phyloP scores from a whole-genome alignment of 352 stramenopile species.

The Globisporangium paddicum region DNA sequence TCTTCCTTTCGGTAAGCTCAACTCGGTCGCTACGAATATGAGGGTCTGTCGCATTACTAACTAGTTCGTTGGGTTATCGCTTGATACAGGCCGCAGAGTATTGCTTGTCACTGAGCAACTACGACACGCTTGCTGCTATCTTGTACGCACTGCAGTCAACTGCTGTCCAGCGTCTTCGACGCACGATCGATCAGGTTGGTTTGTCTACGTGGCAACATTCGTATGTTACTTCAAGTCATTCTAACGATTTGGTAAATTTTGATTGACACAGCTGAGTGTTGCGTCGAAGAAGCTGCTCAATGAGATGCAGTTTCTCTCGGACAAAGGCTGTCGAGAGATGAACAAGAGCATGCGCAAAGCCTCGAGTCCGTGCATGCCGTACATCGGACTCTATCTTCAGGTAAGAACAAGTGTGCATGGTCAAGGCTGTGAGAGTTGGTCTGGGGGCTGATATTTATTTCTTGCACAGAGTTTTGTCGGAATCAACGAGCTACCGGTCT shows the following conservation, averaged over 20 bases:
- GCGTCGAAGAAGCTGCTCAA: slow-evolving; percentile 71
- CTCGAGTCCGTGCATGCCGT: slow-evolving; percentile 76
- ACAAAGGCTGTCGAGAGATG: slow-evolving; percentile 83
- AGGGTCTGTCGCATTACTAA: too few relatives aligned
- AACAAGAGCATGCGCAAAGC: slow-evolving; percentile 80
- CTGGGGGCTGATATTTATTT: neutral
- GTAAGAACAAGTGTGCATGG: slow-evolving; percentile 17
- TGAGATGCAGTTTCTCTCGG: slow-evolving; percentile 72
- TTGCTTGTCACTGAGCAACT: slow-evolving; percentile 72
- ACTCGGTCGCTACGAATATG: neutral
- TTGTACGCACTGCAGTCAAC: slow-evolving; percentile 85
- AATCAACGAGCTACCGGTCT: slow-evolving; percentile 73
- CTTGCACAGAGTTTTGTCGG: slow-evolving; percentile 59
- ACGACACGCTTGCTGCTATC: slow-evolving; percentile 79
- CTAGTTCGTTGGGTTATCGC: too few relatives aligned
- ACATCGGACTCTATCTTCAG: slow-evolving; percentile 84
- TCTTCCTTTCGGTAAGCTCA: slow-evolving; percentile 62
- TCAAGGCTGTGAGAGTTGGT: neutral
- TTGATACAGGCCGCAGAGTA: slow-evolving; percentile 54
- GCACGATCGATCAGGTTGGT: slow-evolving; percentile 71
- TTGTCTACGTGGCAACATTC: neutral
- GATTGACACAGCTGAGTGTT: slow-evolving; percentile 34
- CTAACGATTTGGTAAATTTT: slow-evolving; percentile 4
- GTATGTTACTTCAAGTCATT: neutral
- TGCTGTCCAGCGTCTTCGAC: slow-evolving; percentile 74